Conservation (phyloP, 805 yeast genomes). For the Ogataea salicorniae region DNA sequence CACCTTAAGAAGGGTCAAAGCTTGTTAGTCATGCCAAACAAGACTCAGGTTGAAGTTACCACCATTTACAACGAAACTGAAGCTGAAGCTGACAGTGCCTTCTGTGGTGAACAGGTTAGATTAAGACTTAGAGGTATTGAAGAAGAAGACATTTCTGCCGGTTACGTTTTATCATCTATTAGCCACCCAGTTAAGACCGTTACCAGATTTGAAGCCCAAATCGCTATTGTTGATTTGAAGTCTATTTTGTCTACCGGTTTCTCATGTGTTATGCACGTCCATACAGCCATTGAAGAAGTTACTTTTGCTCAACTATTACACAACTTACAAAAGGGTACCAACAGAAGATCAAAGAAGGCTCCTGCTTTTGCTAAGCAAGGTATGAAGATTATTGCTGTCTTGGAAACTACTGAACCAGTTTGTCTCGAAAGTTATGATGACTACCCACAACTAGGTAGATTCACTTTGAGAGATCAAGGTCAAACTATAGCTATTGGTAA, state of each 20-base stretch:
- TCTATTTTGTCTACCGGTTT: slow-evolving; percentile 92
- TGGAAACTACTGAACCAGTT: slow-evolving; percentile 81
- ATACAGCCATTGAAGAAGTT: slow-evolving; percentile 97
- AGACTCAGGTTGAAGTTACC: slow-evolving; percentile 72
- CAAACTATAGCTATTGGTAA: slow-evolving; percentile 98
- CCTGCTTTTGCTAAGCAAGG: slow-evolving; percentile 99
- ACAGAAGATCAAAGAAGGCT: slow-evolving; percentile 92
- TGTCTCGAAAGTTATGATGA: slow-evolving; percentile 91
- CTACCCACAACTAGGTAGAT: slow-evolving; percentile 95
- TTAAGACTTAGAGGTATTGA: slow-evolving; percentile 91
- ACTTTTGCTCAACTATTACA: slow-evolving; percentile 75
- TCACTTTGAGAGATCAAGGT: slow-evolving; percentile 98
- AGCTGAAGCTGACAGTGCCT: slow-evolving; percentile 83
- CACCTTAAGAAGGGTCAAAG: slow-evolving; percentile 74
- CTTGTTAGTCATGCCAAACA: slow-evolving; percentile 90
- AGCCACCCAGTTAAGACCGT: slow-evolving; percentile 88
- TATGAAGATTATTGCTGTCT: slow-evolving; percentile 92
- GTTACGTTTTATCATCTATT: slow-evolving; percentile 85
- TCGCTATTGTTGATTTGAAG: slow-evolving; percentile 94
- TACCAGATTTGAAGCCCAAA: slow-evolving; percentile 88
- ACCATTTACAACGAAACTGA: slow-evolving; percentile 93
- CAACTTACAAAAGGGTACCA: slow-evolving; percentile 93
- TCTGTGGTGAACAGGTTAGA: slow-evolving; percentile 96
- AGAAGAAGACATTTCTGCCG: slow-evolving; percentile 91
- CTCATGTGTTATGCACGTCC: slow-evolving; percentile 98